phyloP scores from a whole-genome alignment of 108 stramenopile genomes.

The Fragilaria crotonensis region DNA sequence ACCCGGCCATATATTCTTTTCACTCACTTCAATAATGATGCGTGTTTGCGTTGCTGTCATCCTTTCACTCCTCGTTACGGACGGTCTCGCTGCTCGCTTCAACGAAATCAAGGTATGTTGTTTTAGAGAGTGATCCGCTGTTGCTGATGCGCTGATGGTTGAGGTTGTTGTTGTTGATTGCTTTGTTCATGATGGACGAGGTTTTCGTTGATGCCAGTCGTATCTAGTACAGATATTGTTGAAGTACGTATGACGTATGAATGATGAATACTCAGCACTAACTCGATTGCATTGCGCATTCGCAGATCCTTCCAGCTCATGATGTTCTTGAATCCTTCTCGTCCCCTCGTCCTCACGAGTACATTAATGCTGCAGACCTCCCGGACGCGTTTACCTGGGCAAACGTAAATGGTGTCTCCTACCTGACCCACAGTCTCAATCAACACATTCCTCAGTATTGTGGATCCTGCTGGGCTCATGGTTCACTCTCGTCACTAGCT shows the following conservation, averaged over 20 bases:
- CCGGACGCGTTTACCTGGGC: constrained; percentile 78
- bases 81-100: background rate
- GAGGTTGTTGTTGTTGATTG: too few relatives aligned
- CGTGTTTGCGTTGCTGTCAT: too few relatives aligned
- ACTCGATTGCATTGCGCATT: background rate
- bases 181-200: too few relatives aligned
- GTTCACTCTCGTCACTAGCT: constrained; percentile 64
- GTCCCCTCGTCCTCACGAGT: constrained; percentile 67
- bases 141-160: too few relatives aligned
- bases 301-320: constrained; percentile 6
- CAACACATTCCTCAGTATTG: constrained; percentile 73
- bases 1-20: too few relatives aligned
- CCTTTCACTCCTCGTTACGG: too few relatives aligned
- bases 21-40: too few relatives aligned
- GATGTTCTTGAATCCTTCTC: constrained; percentile 13
- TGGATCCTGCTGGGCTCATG: constrained; percentile 92
- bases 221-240: too few relatives aligned
- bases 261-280: too few relatives aligned
- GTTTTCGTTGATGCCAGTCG: too few relatives aligned
- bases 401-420: constrained; percentile 63
- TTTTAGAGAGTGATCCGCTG: too few relatives aligned
- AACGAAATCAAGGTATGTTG: constrained; percentile 11
- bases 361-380: constrained; percentile 47
- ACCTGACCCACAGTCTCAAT: constrained; percentile 74
- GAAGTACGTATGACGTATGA: too few relatives aligned